Evolutionary conservation across 345 rosid genomes (phyloP).

Genomic region (Clausena lansium): DNA sequence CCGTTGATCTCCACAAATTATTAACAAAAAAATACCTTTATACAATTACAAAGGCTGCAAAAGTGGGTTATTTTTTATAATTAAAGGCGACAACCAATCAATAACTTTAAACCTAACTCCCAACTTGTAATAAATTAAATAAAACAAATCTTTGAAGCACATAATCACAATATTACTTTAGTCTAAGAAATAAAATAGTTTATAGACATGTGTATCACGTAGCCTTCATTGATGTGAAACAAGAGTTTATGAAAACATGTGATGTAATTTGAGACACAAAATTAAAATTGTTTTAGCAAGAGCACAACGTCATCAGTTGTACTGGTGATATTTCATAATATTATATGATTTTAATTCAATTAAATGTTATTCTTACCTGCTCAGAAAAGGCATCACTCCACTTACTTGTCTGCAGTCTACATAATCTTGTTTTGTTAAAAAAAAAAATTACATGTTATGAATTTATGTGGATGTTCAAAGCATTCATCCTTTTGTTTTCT

Average conservation of each 20-base stretch:
- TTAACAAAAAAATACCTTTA: too few relatives aligned
- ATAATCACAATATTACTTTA: slow-evolving; percentile 8
- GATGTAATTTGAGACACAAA: background rate
- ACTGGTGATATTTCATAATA: background rate
- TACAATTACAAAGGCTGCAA: background rate
- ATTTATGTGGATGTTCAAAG: too few relatives aligned
- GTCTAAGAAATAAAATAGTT: slow-evolving; percentile 9
- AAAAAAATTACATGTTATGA: too few relatives aligned
- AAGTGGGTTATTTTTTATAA: background rate
- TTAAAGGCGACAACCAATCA: background rate
- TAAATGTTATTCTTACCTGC: background rate
- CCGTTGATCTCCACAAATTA: background rate
- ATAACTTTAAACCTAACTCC: slow-evolving; percentile 27
- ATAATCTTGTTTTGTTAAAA: background rate
- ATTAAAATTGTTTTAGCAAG: background rate
- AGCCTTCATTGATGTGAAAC: background rate
- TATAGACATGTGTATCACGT: background rate
- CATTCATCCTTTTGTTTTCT: too few relatives aligned
- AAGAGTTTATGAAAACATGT: background rate
- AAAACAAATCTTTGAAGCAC: slow-evolving; percentile 3
- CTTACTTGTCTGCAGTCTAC: background rate
- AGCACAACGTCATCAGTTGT: background rate
- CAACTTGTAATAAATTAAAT: slow-evolving; percentile 13
- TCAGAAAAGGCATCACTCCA: background rate
- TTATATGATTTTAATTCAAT: background rate